These are phyloP conservation scores for Draba incana DNA, from an alignment of 345 rosid species.

Conservation along the genomic window DNA sequence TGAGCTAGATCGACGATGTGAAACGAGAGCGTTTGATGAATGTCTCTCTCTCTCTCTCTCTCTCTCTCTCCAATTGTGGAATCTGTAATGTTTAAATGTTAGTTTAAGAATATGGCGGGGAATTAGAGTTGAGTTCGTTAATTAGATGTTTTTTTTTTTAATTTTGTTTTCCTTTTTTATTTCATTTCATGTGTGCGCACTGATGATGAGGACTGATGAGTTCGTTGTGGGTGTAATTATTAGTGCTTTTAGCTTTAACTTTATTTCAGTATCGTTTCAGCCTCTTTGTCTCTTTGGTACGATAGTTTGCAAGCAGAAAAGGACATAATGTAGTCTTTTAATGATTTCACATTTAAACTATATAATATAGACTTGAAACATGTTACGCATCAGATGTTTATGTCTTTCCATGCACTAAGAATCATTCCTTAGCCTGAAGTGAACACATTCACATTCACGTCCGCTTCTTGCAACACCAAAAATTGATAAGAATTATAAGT, in stretches of 20 bases:
- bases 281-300: constrained; percentile 21
- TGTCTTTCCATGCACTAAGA: neutral
- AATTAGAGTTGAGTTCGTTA: constrained; percentile 36
- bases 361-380: neutral
- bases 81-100: constrained; percentile 18
- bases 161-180: constrained; percentile 1
- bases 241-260: constrained; percentile 38
- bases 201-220: constrained; percentile 38
- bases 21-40: constrained; percentile 15
- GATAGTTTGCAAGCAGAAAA: neutral
- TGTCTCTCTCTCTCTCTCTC: neutral
- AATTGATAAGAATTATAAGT: neutral
- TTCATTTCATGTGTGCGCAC: constrained; percentile 29
- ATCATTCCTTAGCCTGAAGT: too few relatives aligned
- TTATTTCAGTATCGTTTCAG: constrained; percentile 25
- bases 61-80: neutral
- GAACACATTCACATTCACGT: neutral
- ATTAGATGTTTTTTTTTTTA: constrained; percentile 27
- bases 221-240: constrained; percentile 40
- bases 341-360: neutral
- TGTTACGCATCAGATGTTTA: neutral
- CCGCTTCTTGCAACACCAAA: neutral
- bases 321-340: too few relatives aligned
- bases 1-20: neutral
- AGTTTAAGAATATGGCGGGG: constrained; percentile 43